These are phyloP conservation scores for Mycena galericulata DNA, from an alignment of 768 basidiomycete genomes.

Conservation along the genomic window DNA sequence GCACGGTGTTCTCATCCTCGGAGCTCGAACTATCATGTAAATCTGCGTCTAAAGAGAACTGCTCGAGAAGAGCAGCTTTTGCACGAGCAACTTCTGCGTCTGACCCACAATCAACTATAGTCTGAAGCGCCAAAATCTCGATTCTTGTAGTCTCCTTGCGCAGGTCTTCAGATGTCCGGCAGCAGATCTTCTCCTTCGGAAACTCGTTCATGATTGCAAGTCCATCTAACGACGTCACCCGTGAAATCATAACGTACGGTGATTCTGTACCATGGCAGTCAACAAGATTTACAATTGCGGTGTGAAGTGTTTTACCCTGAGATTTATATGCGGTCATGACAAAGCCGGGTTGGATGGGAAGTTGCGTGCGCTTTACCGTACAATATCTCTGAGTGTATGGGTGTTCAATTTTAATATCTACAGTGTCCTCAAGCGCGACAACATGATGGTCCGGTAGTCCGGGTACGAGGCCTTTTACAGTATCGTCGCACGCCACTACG, in stretches of 20 bases:
- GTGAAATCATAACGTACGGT: neutral
- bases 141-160: neutral
- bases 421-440: no score
- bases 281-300: neutral
- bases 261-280: no score
- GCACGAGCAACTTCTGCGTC: neutral
- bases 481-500: constrained; percentile 31
- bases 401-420: no score
- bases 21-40: no score
- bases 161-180: neutral
- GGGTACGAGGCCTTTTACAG: constrained; percentile 15
- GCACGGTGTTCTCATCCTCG: no score
- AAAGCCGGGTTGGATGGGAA: neutral
- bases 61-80: no score
- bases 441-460: constrained; percentile 27
- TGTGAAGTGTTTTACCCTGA: neutral
- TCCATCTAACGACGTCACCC: neutral
- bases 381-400: neutral
- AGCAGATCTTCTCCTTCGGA: neutral
- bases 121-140: neutral
- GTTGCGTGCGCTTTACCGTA: constrained; percentile 19
- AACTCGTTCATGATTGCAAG: neutral
- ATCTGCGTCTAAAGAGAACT: no score
- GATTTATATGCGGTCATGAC: neutral
- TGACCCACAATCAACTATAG: neutral